Conservation (phyloP, 1,284 basidiomycete species). For the Cryptococcus maquisensis region DNA sequence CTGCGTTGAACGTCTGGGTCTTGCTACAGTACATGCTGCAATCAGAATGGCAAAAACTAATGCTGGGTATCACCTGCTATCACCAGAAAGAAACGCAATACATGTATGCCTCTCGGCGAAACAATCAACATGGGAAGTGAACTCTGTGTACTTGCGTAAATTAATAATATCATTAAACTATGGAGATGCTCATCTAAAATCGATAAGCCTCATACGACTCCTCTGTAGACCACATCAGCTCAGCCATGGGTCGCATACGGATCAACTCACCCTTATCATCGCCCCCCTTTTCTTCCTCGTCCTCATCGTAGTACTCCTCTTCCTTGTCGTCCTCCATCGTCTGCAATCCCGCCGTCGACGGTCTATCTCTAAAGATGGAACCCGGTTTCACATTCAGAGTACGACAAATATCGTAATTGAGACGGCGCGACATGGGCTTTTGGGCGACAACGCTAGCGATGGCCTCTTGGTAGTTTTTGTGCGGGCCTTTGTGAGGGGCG, state of each 20-base stretch:
- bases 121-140: too few relatives aligned
- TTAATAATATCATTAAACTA: not conserved
- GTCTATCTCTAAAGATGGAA: not conserved
- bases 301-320: slow-evolving; percentile 11
- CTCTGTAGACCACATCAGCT: not conserved
- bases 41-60: too few relatives aligned
- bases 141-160: too few relatives aligned
- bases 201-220: not conserved
- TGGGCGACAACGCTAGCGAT: slow-evolving; percentile 29
- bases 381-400: slow-evolving; percentile 16
- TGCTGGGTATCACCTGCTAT: too few relatives aligned
- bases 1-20: not conserved
- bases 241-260: not conserved
- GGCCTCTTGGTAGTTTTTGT: slow-evolving; percentile 30
- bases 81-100: too few relatives aligned
- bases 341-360: slow-evolving; percentile 1
- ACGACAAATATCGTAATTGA: slow-evolving; percentile 37
- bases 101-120: too few relatives aligned
- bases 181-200: not conserved
- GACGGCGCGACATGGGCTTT: slow-evolving; percentile 40
- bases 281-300: slow-evolving; percentile 24
- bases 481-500: slow-evolving; percentile 28
- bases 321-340: slow-evolving; percentile 9
- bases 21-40: too few relatives aligned
- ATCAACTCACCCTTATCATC: slow-evolving; percentile 9